Base-by-base conservation (phyloP, 768 basidiomycete species). In the Amanita pseudoporphyria region DNA sequence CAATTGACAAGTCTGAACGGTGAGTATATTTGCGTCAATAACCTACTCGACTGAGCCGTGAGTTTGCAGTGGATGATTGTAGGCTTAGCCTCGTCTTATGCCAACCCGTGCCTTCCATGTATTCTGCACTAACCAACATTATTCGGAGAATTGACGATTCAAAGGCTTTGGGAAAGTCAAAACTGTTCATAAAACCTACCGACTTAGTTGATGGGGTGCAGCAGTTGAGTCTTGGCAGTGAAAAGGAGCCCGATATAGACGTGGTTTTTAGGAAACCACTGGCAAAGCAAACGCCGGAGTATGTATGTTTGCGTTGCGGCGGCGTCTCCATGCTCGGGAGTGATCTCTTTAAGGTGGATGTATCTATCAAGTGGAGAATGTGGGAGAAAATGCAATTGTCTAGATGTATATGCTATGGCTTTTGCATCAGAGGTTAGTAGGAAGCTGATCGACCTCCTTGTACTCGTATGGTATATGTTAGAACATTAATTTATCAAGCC, bases 351-450 rank as follows among this genome's bases (percentile, higher is more conserved):
- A 45, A 57, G 40, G 38, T 44, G 60, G 63, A 54, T 62, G n/a
- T 65, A 62, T 39, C 53, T 52, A 22, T 72, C 67, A 49, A 56
- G 45, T 71, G 87, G 86, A 69, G 63, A 44, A 65, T 71, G 16
- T 90, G 84, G 83, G 79, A 83, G 63, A 77, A 65, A 54, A 70
- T 68, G 56, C 87, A 80, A 81, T 62, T 60, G 28, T 61, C 57
- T 19, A 71, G 71, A 21, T 90, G 87, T 62, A 69, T 88, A 16
- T 90, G 87, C 64, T 84, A 83, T 22, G 87, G 87, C 9, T 57
- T 63, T 9, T 89, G 86, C 24, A 24, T 50, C 7, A 28, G 26
- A 3, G 26, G 26, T 28, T 28, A 28, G 26, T 28, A 7, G 49
- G 42, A 41, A 10, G 32, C 49, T 1, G 31, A 30, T 18, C 31